Conservation (phyloP, 2,329 filamentous ascomycete species). For the Claviceps humidiphila region DNA sequence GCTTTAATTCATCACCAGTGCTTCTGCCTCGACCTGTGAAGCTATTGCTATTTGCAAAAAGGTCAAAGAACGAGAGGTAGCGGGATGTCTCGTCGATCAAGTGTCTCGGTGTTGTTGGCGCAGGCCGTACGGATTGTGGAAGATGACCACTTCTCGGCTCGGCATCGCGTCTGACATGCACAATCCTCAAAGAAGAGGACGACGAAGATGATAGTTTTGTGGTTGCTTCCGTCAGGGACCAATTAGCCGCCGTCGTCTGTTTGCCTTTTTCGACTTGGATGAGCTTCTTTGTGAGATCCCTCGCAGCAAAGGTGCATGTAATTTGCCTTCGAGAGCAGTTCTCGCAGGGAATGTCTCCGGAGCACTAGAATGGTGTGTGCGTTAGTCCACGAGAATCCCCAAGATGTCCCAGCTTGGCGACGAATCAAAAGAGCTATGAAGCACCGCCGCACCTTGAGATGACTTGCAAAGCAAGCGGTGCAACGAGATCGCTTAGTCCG, state of each 20-base stretch:
- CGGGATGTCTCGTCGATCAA: conserved; percentile 8
- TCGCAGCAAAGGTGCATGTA: conserved; percentile 11
- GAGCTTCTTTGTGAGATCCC: background rate
- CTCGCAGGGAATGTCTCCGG: conserved; percentile 17
- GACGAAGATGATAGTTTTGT: background rate
- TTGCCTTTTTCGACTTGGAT: conserved; percentile 14
- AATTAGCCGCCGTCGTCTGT: conserved; percentile 3
- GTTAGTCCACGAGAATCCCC: background rate
- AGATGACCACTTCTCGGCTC: background rate
- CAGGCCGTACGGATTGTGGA: background rate
- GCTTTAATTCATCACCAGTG: conserved; percentile 11
- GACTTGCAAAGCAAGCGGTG: conserved; percentile 16
- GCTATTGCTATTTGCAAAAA: conserved; percentile 15
- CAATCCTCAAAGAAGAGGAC: background rate
- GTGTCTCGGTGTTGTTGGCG: background rate
- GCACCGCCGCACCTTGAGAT: conserved; percentile 18
- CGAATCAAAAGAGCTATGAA: background rate
- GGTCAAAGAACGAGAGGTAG: conserved; percentile 12
- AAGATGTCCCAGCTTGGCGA: background rate
- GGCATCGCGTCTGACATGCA: background rate
- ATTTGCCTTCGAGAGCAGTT: conserved; percentile 15
- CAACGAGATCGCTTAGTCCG: conserved; percentile 20
- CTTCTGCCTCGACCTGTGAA: conserved; percentile 10
- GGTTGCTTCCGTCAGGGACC: background rate
- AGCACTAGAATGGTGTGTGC: conserved; percentile 13